Evolutionary conservation across 2,329 filamentous ascomycete species (phyloP).

Genomic region (Laburnicola sp.): DNA sequence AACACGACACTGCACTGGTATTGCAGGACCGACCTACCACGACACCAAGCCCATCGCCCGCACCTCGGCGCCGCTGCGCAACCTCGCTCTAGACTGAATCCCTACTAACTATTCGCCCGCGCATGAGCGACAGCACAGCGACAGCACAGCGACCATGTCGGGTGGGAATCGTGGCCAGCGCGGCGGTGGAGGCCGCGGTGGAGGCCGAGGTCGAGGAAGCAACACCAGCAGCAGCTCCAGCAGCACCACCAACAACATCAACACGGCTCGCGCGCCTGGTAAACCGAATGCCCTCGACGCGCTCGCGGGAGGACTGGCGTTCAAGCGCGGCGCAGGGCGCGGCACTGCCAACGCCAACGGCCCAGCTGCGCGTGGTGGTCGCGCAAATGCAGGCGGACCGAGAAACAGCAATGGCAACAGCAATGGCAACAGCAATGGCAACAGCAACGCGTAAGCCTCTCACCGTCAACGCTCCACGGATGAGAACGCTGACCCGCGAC

Average conservation of each 20-base stretch:
- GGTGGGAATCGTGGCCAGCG: background rate
- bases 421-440: too few relatives aligned
- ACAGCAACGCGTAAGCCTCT: too few relatives aligned
- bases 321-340: background rate
- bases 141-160: slow-evolving; percentile 7
- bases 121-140: background rate
- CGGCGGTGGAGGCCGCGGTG: background rate
- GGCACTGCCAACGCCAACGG: background rate
- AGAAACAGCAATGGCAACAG: too few relatives aligned
- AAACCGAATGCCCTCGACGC: background rate
- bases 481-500: too few relatives aligned
- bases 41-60: too few relatives aligned
- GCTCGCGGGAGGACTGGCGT: background rate
- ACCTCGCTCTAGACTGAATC: background rate
- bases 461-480: too few relatives aligned
- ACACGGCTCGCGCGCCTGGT: background rate
- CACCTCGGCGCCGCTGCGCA: background rate
- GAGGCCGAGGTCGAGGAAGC: background rate
- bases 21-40: too few relatives aligned
- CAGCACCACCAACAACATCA: too few relatives aligned
- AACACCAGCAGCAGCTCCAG: too few relatives aligned
- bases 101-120: background rate
- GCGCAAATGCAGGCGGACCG: background rate
- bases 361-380: background rate
- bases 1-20: too few relatives aligned